These are phyloP conservation scores for Infundibulicybe gibba DNA, from an alignment of 768 basidiomycete genomes.

Conservation along the genomic window DNA sequence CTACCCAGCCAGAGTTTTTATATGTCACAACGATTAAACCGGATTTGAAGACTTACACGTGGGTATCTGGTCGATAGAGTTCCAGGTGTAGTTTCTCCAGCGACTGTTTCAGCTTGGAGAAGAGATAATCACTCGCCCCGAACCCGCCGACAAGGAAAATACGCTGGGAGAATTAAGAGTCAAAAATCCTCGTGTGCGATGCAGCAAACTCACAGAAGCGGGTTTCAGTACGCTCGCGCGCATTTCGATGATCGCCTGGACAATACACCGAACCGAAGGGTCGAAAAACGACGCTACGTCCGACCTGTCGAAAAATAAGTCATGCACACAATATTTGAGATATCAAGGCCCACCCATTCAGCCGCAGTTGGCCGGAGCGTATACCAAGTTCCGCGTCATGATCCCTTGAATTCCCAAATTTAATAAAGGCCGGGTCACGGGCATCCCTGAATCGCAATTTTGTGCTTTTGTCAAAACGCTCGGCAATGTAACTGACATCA, in stretches of 20 bases:
- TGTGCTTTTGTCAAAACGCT: conserved; percentile 35
- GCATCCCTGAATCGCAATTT: conserved; percentile 34
- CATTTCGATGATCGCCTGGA: conserved; percentile 7
- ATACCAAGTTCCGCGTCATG: conserved; percentile 31
- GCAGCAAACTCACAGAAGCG: neutral
- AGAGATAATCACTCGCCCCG: conserved; percentile 55
- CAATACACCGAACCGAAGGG: conserved; percentile 14
- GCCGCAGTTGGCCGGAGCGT: conserved; percentile 33
- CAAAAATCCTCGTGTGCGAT: neutral
- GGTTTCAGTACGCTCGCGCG: conserved; percentile 3
- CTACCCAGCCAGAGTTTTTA: conserved; percentile 4
- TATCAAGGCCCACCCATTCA: conserved; percentile 18
- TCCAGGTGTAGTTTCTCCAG: conserved; percentile 34
- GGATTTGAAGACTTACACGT: conserved; percentile 35
- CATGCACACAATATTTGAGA: neutral
- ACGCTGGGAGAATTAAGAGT: neutral
- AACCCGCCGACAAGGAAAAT: conserved; percentile 56
- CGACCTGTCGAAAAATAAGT: conserved; percentile 1
- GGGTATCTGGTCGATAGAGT: conserved; percentile 49
- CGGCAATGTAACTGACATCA: conserved; percentile 30
- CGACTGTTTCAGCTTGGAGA: conserved; percentile 32
- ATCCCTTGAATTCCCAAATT: conserved; percentile 35
- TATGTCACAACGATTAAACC: neutral
- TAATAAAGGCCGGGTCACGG: conserved; percentile 32
- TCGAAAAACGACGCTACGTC: conserved; percentile 16